Base-by-base conservation (phyloP, 1,284 basidiomycete genomes). In the Phellopilus nigrolimitatus region DNA sequence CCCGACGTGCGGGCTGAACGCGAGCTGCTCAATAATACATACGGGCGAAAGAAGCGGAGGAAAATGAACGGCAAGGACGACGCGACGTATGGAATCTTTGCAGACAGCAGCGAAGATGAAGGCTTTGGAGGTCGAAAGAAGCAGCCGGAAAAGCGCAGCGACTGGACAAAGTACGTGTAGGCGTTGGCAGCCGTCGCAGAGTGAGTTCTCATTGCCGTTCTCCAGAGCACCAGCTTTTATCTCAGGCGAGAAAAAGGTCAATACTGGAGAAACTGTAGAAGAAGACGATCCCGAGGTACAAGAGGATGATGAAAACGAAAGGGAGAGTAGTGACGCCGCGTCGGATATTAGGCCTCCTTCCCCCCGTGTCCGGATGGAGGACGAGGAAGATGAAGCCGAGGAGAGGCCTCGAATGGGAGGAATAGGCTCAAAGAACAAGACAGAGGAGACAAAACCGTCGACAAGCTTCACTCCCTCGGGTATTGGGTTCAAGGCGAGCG, bases 41-140 rank as follows among this genome's bases (percentile, higher is more conserved):
- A 89, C 67, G 75, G 80, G 54, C 72, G 76, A 53, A 89, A 86
- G 60, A 77, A 80, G 51, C 71, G 76, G 48, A 73, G 79, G 47
- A 82, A 73, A 62, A 58, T 66, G 6, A 72, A 79, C 52, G 82
- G 79, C 24, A 90, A 87, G 64, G 85, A 88, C 31, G 80, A 84
- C 51, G 85, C 85, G 1, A 75, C 88, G 51, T 93, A 95, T 61
- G 93, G 93, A 3, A 73, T 92, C 0, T 95, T 93, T 69, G 90
- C 75, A 0, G 81, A 85, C 1, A 76, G 82, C 40, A 84, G 83
- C 51, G 84, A 88, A 33, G 82, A 83, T 17, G 79, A 80, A 51
- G 72, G 65, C 31, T 67, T 62, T 45, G 62, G 64, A 34, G 55
- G 60, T 53, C 59, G 33, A 49, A 54, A 37, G 42, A 61, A 49